phyloP scores from a whole-genome alignment of 768 basidiomycete species.

The Sutorius australiensis region DNA sequence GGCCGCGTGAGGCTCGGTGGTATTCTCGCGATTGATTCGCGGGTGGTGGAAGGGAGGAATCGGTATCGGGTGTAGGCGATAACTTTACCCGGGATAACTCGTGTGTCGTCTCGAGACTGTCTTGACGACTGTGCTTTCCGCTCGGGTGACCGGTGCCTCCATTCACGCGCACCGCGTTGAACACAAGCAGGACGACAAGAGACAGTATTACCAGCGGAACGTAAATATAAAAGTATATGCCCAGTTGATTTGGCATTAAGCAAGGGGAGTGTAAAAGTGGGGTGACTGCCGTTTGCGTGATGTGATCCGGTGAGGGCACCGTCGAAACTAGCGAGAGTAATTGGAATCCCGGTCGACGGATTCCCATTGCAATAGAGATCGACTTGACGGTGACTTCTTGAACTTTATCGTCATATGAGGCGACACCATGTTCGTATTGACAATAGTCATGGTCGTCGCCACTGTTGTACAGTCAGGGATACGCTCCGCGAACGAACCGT shows the following conservation, averaged over 20 bases:
- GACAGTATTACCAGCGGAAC: conserved; percentile 64
- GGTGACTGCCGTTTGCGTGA: conserved; percentile 30
- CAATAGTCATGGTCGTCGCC: conserved; percentile 98
- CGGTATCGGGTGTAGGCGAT: conserved; percentile 4
- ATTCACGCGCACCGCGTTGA: conserved; percentile 20
- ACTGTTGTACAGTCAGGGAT: conserved; percentile 35
- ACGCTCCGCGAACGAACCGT: background rate
- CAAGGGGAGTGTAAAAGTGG: conserved; percentile 60
- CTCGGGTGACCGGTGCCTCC: conserved; percentile 3
- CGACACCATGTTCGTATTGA: conserved; percentile 56
- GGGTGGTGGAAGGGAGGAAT: conserved; percentile 18
- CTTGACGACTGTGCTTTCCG: conserved; percentile 7
- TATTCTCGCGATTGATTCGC: conserved; percentile 10
- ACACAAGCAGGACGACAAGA: conserved; percentile 41
- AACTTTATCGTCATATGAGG: conserved; percentile 28
- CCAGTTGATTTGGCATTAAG: conserved; percentile 78
- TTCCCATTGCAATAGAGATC: conserved; percentile 85
- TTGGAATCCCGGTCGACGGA: conserved; percentile 83
- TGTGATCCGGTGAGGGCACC: conserved; percentile 21
- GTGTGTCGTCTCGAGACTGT: conserved; percentile 4
- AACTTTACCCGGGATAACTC: conserved; percentile 8
- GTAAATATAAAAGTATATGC: conserved; percentile 73
- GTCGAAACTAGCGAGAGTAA: conserved; percentile 68
- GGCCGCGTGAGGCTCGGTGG: conserved; percentile 7
- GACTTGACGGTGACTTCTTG: conserved; percentile 87